A percentile compares a stretch with the other conserved stretches of the same genome.
Evolutionary conservation across 192 early-diverging fungal genomes (phyloP).

Genomic region (Haplosporangium gracile): DNA sequence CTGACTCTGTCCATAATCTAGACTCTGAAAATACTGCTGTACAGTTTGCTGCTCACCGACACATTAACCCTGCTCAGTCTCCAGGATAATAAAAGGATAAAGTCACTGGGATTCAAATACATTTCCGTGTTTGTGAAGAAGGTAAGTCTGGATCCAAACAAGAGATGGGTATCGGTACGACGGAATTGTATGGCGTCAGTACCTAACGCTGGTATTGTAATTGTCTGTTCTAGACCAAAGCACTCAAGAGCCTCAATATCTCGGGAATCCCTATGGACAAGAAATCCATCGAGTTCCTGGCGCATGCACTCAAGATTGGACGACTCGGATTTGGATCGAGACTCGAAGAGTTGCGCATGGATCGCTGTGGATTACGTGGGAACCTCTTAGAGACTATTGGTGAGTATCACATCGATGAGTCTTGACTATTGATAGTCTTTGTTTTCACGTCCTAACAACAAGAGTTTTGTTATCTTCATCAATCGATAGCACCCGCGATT

Average conservation of each 20-base stretch:
- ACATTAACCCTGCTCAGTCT: conserved; percentile 74
- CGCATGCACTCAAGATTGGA: conserved; percentile 68
- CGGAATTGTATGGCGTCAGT: background rate
- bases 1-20: conserved; percentile 17
- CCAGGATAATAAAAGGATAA: conserved; percentile 76
- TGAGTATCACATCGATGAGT: background rate
- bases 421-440: background rate
- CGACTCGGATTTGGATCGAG: conserved; percentile 56
- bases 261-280: conserved; percentile 79
- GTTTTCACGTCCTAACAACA: background rate
- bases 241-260: conserved; percentile 76
- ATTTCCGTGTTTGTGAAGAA: conserved; percentile 80
- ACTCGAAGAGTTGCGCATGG: conserved; percentile 58
- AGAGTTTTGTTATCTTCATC: background rate
- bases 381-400: conserved; percentile 56
- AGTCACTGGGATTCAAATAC: conserved; percentile 81
- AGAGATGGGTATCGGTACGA: background rate
- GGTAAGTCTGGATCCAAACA: conserved; percentile 24
- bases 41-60: conserved; percentile 80
- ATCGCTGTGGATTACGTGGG: conserved; percentile 56
- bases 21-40: conserved; percentile 74
- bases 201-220: conserved; percentile 8
- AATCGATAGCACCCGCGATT: conserved; percentile 55
- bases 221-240: conserved; percentile 61
- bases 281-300: conserved; percentile 74